Percentiles rank a stretch among this genome's conserved stretches.
Conservation (phyloP, 2,329 filamentous ascomycete genomes). For the Sclerotinia borealis region DNA sequence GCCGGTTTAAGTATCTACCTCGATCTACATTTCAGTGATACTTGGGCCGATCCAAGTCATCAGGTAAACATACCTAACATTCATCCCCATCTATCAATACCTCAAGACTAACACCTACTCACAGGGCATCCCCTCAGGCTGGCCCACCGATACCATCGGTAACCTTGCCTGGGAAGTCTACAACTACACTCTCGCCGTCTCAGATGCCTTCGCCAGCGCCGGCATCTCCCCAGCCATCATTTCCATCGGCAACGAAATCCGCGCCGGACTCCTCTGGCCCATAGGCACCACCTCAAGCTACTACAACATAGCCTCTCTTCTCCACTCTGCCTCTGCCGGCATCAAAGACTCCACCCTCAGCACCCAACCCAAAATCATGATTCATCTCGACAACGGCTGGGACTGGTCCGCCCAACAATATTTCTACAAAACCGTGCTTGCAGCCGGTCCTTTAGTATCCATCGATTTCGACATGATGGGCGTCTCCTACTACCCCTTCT, state of each 20-base stretch:
- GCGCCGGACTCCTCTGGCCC: slow-evolving; percentile 60
- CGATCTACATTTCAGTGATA: slow-evolving; percentile 62
- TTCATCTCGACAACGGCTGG: slow-evolving; percentile 73
- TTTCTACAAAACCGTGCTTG: slow-evolving; percentile 54
- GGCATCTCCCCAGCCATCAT: slow-evolving; percentile 55
- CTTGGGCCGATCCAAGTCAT: slow-evolving; percentile 62
- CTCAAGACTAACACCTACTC: neutral
- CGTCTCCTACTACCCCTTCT: slow-evolving; percentile 70
- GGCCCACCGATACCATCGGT: slow-evolving; percentile 52
- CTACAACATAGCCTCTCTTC: slow-evolving; percentile 55
- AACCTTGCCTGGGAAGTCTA: slow-evolving; percentile 57
- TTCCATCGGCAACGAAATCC: slow-evolving; percentile 70
- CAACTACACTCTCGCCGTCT: slow-evolving; percentile 60
- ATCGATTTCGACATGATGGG: slow-evolving; percentile 66
- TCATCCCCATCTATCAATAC: neutral
- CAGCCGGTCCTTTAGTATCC: slow-evolving; percentile 41
- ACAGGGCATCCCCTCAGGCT: slow-evolving; percentile 52
- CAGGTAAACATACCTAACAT: slow-evolving; percentile 40
- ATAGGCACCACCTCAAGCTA: slow-evolving; percentile 50
- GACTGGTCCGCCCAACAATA: slow-evolving; percentile 56
- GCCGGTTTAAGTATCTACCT: slow-evolving; percentile 53
- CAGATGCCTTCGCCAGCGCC: slow-evolving; percentile 52
- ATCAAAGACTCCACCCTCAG: slow-evolving; percentile 56
- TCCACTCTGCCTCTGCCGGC: slow-evolving; percentile 58
- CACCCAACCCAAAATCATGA: slow-evolving; percentile 61